Percentiles rank a stretch among this genome's conserved stretches.
Evolutionary conservation across 2,329 filamentous ascomycete genomes (phyloP).

Genomic region (Aspergillus transmontanensis): DNA sequence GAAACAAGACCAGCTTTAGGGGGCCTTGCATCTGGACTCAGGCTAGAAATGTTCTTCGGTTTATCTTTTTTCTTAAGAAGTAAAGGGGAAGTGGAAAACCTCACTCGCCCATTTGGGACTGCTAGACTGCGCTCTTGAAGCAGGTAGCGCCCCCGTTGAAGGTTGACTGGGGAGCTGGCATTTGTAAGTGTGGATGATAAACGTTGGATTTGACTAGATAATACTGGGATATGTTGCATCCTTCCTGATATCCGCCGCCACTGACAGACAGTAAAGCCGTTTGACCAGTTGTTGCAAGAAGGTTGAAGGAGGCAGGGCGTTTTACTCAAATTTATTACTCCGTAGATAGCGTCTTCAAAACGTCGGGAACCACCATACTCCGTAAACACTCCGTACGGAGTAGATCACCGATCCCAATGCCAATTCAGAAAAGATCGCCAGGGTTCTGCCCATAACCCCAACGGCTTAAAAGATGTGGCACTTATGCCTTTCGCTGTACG

Average conservation of each 20-base stretch:
- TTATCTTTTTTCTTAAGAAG: constrained; percentile 59
- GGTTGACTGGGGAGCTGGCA: background rate
- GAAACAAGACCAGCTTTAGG: constrained; percentile 35
- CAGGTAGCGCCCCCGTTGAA: constrained; percentile 4
- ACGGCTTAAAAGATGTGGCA: background rate
- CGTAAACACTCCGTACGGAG: too few species aligned
- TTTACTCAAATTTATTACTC: background rate
- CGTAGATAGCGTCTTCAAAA: background rate
- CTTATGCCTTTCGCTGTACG: background rate
- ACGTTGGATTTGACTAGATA: background rate
- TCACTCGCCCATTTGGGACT: constrained; percentile 8
- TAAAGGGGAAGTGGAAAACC: constrained; percentile 47
- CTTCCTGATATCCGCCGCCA: background rate
- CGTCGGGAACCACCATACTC: too few species aligned
- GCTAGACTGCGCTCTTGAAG: background rate
- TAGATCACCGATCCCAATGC: background rate
- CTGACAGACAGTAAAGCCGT: background rate
- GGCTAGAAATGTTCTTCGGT: constrained; percentile 47
- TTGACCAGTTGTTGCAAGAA: background rate
- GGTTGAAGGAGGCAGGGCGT: background rate
- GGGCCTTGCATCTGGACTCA: constrained; percentile 30
- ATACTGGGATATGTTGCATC: background rate
- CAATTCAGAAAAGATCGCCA: background rate
- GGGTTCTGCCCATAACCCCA: background rate
- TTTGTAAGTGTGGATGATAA: background rate